Evolutionary conservation across 169 alveolate genomes (phyloP).

Genomic region (Plasmodium yoelii): DNA sequence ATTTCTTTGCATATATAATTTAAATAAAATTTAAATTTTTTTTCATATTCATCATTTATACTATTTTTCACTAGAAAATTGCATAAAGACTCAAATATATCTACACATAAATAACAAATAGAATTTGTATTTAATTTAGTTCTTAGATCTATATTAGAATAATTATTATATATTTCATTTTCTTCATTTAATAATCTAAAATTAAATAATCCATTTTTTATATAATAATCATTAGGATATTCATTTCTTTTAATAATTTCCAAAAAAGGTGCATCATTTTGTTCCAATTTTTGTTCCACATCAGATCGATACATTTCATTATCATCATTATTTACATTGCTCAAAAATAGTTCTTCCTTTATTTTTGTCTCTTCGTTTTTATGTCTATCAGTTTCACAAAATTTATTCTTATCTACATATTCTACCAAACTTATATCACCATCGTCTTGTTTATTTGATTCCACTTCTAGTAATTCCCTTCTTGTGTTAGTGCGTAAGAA

Average conservation of each 20-base stretch:
- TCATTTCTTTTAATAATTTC: background rate
- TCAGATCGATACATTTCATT: background rate
- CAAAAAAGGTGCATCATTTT: background rate
- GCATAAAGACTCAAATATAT: slow-evolving; percentile 50
- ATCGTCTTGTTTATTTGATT: no score
- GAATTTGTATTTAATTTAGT: slow-evolving; percentile 11
- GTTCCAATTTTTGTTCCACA: background rate
- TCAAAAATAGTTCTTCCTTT: background rate
- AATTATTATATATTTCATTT: slow-evolving; percentile 1
- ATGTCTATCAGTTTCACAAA: background rate
- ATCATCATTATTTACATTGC: background rate
- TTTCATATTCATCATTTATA: slow-evolving; percentile 34
- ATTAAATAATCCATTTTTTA: background rate
- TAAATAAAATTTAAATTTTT: slow-evolving; percentile 24
- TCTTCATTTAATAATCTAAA: background rate
- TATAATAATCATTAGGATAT: background rate
- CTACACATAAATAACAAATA: slow-evolving; percentile 43
- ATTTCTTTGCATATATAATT: slow-evolving; percentile 60
- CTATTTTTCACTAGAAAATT: slow-evolving; percentile 34
- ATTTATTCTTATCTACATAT: background rate
- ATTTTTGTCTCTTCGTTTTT: background rate
- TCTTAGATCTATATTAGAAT: slow-evolving; percentile 7
- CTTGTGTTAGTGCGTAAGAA: background rate
- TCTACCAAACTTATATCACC: background rate
- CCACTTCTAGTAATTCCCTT: no score